Conservation (phyloP, 2,329 filamentous ascomycete genomes). For the Ophioceras dolichostomum region DNA sequence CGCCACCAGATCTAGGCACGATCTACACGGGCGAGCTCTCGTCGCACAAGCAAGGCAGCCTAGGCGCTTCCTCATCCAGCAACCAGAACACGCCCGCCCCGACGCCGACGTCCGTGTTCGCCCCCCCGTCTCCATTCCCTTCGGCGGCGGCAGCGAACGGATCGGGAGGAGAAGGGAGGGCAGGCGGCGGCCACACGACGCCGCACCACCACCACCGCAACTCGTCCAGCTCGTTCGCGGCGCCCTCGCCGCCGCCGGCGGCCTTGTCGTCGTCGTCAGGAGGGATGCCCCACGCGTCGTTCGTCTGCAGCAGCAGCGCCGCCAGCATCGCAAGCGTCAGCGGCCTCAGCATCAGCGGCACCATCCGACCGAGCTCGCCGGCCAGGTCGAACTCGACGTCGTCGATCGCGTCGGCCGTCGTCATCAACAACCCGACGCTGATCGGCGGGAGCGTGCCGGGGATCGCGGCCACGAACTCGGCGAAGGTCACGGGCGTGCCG, state of each 20-base stretch:
- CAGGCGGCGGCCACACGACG: slow-evolving; percentile 18
- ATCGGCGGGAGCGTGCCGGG: slow-evolving; percentile 66
- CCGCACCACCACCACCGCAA: slow-evolving; percentile 41
- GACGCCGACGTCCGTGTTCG: slow-evolving; percentile 54
- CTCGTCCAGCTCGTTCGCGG: slow-evolving; percentile 43
- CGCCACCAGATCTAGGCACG: slow-evolving; percentile 72
- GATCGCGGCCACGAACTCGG: slow-evolving; percentile 62
- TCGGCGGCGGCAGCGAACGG: too few relatives aligned
- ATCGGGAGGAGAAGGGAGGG: too few relatives aligned
- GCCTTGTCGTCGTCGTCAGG: too few relatives aligned
- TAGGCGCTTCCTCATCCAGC: slow-evolving; percentile 31
- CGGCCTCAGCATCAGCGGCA: too few relatives aligned
- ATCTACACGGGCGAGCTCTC: slow-evolving; percentile 58
- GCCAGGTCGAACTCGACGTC: slow-evolving; percentile 78
- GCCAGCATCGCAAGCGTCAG: neutral
- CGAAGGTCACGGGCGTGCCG: slow-evolving; percentile 50
- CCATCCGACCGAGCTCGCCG: slow-evolving; percentile 62
- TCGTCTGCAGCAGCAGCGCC: slow-evolving; percentile 19
- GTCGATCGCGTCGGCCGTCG: slow-evolving; percentile 46
- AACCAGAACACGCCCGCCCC: slow-evolving; percentile 57
- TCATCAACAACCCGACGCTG: slow-evolving; percentile 68
- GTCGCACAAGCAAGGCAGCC: slow-evolving; percentile 29
- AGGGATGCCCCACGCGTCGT: too few relatives aligned
- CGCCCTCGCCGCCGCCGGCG: slow-evolving; percentile 40
- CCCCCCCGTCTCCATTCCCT: slow-evolving; percentile 46